Conservation (phyloP, 768 basidiomycete species). For the Boletellus ananiceps region DNA sequence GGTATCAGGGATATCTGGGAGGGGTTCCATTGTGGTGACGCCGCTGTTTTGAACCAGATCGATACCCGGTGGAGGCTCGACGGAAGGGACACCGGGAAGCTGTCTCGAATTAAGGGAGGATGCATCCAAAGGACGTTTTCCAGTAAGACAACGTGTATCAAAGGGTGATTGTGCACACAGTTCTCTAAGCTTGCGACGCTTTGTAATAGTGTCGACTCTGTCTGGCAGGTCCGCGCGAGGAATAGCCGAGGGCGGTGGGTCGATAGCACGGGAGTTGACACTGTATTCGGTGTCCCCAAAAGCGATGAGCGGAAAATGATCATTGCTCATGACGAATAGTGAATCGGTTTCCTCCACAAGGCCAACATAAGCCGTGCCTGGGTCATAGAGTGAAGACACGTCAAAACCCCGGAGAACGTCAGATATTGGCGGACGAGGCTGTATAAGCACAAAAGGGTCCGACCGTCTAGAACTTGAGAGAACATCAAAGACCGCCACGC, state of each 20-base stretch:
- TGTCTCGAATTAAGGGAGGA: conserved; percentile 48
- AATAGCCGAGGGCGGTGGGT: conserved; percentile 32
- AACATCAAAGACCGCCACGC: conserved; percentile 83
- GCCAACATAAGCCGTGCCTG: conserved; percentile 76
- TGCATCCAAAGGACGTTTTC: conserved; percentile 52
- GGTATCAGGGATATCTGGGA: conserved; percentile 16
- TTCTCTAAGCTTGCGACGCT: conserved; percentile 40
- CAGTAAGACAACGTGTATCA: conserved; percentile 59
- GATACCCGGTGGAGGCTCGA: conserved; percentile 27
- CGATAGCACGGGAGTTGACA: conserved; percentile 31
- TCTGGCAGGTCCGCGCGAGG: conserved; percentile 32
- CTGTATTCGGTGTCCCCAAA: conserved; percentile 50
- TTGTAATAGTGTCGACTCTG: conserved; percentile 44
- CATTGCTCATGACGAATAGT: conserved; percentile 82
- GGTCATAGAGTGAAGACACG: conserved; percentile 34
- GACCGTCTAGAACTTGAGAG: conserved; percentile 43
- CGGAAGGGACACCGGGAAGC: conserved; percentile 52
- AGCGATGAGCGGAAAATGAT: conserved; percentile 75
- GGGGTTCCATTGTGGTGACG: conserved; percentile 14
- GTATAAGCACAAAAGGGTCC: conserved; percentile 78
- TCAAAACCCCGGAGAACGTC: conserved; percentile 59
- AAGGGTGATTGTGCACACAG: conserved; percentile 35
- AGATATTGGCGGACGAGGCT: conserved; percentile 73
- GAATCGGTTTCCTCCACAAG: conserved; percentile 66
- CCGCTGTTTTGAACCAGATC: conserved; percentile 7